These are phyloP conservation scores for Silene uniflora DNA, from an alignment of 148 eudicot genomes.

Conservation along the genomic window DNA sequence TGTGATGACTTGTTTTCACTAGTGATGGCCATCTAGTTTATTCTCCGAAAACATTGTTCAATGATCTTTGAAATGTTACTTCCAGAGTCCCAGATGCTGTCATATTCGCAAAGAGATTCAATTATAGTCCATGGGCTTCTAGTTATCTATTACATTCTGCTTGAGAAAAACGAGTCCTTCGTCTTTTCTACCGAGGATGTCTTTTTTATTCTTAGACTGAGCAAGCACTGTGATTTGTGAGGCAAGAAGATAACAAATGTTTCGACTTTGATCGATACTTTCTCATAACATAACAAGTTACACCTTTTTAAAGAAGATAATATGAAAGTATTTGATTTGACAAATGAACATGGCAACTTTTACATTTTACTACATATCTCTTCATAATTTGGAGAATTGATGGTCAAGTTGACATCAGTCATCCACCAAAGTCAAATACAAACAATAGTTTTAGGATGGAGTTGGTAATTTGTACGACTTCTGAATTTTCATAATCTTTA, in stretches of 20 bases:
- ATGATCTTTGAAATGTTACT: too few relatives aligned
- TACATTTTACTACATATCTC: not conserved
- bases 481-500: not conserved
- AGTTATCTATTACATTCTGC: not conserved
- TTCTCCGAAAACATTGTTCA: too few relatives aligned
- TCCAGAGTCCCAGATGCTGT: too few relatives aligned
- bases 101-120: too few relatives aligned
- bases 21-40: too few relatives aligned
- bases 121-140: too few relatives aligned
- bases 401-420: not conserved
- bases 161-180: not conserved
- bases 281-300: not conserved
- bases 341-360: not conserved
- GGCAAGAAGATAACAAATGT: not conserved
- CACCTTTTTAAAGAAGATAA: not conserved
- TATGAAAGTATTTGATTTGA: not conserved
- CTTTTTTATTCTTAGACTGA: not conserved
- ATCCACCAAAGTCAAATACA: too few relatives aligned
- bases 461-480: not conserved
- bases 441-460: not conserved
- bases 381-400: not conserved
- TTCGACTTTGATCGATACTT: not conserved
- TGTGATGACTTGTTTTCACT: too few relatives aligned
- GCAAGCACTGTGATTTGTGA: not conserved
- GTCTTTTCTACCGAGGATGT: not conserved